These are phyloP conservation scores for Sporormia fimetaria DNA, from an alignment of 495 filamentous ascomycete species.

Conservation along the genomic window DNA sequence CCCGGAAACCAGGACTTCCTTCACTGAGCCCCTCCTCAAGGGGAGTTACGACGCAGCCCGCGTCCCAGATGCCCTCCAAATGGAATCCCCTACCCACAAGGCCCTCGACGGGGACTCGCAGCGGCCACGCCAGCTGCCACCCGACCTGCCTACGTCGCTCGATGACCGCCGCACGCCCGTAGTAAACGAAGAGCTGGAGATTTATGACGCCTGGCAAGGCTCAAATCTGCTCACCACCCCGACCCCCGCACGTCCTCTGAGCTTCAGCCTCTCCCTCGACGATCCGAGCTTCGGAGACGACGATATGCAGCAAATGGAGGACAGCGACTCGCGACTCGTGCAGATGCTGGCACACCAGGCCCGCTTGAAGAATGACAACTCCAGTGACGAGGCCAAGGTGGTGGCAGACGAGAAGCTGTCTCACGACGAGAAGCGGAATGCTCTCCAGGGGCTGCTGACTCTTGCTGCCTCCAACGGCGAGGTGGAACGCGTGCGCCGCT, in stretches of 20 bases:
- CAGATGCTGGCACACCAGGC: slow-evolving; percentile 95
- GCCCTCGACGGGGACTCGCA: slow-evolving; percentile 18
- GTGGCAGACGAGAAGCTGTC: slow-evolving; percentile 61
- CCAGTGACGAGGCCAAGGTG: slow-evolving; percentile 70
- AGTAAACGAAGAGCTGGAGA: slow-evolving; percentile 64
- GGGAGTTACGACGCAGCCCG: too few relatives aligned
- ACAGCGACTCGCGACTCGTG: slow-evolving; percentile 79
- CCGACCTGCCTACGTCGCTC: slow-evolving; percentile 80
- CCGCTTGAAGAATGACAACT: slow-evolving; percentile 60
- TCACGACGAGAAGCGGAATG: slow-evolving; percentile 62
- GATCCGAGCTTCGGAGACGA: slow-evolving; percentile 58
- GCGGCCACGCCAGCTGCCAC: slow-evolving; percentile 50
- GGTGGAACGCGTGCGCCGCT: slow-evolving; percentile 61
- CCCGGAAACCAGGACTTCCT: too few relatives aligned
- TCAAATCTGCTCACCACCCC: slow-evolving; percentile 86
- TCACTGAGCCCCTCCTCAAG: too few relatives aligned
- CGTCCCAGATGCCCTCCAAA: too few relatives aligned
- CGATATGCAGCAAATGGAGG: slow-evolving; percentile 50
- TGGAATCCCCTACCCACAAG: slow-evolving; percentile 23
- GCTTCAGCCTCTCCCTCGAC: slow-evolving; percentile 74
- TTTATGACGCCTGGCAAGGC: slow-evolving; percentile 99
- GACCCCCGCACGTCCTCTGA: slow-evolving; percentile 66
- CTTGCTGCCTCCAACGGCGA: slow-evolving; percentile 98
- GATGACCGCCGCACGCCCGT: slow-evolving; percentile 66
- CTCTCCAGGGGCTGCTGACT: slow-evolving; percentile 76